Evolutionary conservation across 2,329 filamentous ascomycete genomes (phyloP).

Genomic region (Colletotrichum navitas): DNA sequence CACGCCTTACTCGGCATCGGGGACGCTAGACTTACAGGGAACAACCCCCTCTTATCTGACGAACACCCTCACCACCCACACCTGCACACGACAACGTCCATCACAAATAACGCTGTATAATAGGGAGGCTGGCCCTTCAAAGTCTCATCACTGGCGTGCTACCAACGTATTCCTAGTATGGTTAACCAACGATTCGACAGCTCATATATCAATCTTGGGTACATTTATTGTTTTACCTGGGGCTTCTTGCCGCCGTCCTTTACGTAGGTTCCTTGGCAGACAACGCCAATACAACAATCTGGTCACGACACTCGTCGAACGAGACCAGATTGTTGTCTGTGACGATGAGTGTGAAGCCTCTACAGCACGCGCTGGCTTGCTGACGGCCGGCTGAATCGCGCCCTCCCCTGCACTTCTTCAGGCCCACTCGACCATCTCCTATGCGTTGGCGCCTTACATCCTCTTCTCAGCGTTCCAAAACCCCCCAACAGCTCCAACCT

Average conservation of each 20-base stretch:
- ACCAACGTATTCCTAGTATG: background rate
- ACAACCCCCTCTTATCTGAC: constrained; percentile 13
- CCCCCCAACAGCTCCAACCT: constrained; percentile 17
- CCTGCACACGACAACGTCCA: background rate
- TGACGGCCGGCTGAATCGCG: constrained; percentile 1
- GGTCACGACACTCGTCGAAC: background rate
- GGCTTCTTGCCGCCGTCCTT: background rate
- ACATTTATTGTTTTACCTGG: background rate
- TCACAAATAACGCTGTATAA: background rate
- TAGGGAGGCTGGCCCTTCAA: background rate
- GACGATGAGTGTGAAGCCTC: background rate
- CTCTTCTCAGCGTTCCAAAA: constrained; percentile 10
- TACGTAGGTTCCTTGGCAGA: background rate
- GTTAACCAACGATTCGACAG: background rate
- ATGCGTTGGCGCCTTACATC: constrained; percentile 40
- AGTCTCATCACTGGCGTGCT: too few species aligned
- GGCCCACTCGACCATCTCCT: constrained; percentile 20
- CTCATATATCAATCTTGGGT: background rate
- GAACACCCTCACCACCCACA: background rate
- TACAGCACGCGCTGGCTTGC: background rate
- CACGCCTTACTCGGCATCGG: background rate
- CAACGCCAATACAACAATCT: background rate
- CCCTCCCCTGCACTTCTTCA: constrained; percentile 27
- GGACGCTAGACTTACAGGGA: constrained; percentile 35
- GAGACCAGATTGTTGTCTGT: too few species aligned